Percentiles rank a stretch among this genome's conserved stretches.
These are phyloP conservation scores for Chaetomium strumarium DNA, from an alignment of 2,329 filamentous ascomycete species.

Conservation along the genomic window DNA sequence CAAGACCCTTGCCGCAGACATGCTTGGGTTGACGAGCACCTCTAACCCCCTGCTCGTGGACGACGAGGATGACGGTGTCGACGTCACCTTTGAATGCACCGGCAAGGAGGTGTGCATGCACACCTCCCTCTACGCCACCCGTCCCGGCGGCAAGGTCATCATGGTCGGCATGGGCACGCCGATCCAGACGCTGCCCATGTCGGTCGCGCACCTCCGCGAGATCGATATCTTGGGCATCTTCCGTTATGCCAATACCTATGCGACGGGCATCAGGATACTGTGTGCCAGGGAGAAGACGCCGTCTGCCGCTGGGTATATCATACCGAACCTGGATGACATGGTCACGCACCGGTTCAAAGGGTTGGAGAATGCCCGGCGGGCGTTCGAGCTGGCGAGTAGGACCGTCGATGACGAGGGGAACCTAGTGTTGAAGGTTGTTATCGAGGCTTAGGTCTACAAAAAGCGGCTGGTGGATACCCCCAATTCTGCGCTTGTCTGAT, in stretches of 20 bases:
- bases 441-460: constrained; percentile 40
- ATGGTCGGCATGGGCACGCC: constrained; percentile 77
- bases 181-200: constrained; percentile 67
- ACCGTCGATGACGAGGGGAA: constrained; percentile 63
- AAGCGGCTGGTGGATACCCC: too few species aligned
- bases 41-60: constrained; percentile 28
- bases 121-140: constrained; percentile 65
- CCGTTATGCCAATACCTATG: constrained; percentile 70
- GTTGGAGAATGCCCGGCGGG: constrained; percentile 53
- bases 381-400: constrained; percentile 64
- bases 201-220: constrained; percentile 64
- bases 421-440: constrained; percentile 67
- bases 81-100: constrained; percentile 70
- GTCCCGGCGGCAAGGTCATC: constrained; percentile 64
- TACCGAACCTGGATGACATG: constrained; percentile 62
- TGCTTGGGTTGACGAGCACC: constrained; percentile 38
- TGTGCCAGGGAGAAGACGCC: constrained; percentile 39
- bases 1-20: constrained; percentile 43
- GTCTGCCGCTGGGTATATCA: constrained; percentile 34
- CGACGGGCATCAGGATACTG: constrained; percentile 60
- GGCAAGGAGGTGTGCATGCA: constrained; percentile 71
- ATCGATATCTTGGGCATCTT: constrained; percentile 76
- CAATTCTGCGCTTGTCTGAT: too few species aligned
- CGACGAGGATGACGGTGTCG: constrained; percentile 59
- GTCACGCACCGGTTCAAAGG: constrained; percentile 69